Evolutionary conservation across 345 rosid species (phyloP), one percentile per base, ranked within the genome.

Genomic region (Syzygium jambos): DNA sequence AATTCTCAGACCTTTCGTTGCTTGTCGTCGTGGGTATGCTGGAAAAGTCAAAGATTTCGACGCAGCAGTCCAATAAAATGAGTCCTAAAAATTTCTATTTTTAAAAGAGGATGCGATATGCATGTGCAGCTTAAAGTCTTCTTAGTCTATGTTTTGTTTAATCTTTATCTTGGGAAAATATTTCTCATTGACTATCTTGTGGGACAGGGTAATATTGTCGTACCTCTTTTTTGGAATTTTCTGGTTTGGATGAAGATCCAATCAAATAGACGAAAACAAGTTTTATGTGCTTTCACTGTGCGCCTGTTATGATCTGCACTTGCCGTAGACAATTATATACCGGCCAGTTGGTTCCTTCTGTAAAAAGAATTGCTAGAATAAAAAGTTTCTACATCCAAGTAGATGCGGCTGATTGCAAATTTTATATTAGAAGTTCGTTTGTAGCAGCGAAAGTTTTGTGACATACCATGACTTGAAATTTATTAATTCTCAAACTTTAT

Each of bases 151-250:
- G 57, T 38, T 86, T 78, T 43, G 68, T 54, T 59, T 38, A 78
- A 52, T 63, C 55, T 73, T 49, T 68, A 51, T 85, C 54, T 38
- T 80, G 25, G 63, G 23, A 78, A 46, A 56, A 77, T 41, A 19
- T 53, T 53, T 15, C 19, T 12, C 85, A 55, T 86, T 87, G 87
- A 27, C 52, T 51, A 52, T 55, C 38, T 34, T 19, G 85, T 52
- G 55, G 59, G 78, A 82, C 43, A 27, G 52, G 56, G 57, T n/a
- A 88, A 86, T 85, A 85, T 61, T 89, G 86, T 87, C 55, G 88
- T 88, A 85, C 59, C 90, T 87, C 4, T 38, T 54, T 90, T 94
- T 94, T 96, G 98, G 98, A 93, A 85, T 85, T 88, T 88, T 94
- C 88, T 87, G 92, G 91, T 92, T 93, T 95, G 95, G 97, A 88